Percentiles rank a stretch among this genome's conserved stretches.
phyloP scores from a whole-genome alignment of 768 basidiomycete genomes.

The Xerocomellus amylosporus region DNA sequence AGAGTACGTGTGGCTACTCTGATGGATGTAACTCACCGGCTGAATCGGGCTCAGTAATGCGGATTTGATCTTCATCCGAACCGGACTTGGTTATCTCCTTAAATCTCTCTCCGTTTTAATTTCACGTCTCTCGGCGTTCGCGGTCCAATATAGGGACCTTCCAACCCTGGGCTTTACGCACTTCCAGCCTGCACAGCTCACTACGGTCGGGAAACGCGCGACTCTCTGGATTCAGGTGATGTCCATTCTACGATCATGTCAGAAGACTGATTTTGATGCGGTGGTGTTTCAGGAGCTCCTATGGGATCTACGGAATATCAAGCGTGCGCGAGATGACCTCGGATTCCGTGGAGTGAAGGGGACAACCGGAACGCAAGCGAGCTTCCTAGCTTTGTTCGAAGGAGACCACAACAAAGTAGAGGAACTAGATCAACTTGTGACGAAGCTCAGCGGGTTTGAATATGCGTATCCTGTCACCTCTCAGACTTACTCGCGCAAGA shows the following conservation, averaged over 20 bases:
- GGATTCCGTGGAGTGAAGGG: conserved; percentile 99
- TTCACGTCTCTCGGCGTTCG: conserved; percentile 82
- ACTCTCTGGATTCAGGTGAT: conserved; percentile 92
- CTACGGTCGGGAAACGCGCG: conserved; percentile 95
- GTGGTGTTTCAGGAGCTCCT: conserved; percentile 65
- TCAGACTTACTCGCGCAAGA: conserved; percentile 97
- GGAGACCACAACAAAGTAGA: conserved; percentile 96
- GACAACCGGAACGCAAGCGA: conserved; percentile 98
- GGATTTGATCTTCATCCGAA: conserved; percentile 93
- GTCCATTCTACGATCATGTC: conserved; percentile 10
- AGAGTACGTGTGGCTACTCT: conserved; percentile 57
- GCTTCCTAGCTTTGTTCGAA: conserved; percentile 91
- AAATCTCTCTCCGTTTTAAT: conserved; percentile 89
- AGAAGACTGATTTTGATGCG: background rate
- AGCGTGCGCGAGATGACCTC: conserved; percentile 84
- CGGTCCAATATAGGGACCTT: conserved; percentile 78
- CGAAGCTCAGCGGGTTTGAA: conserved; percentile 85
- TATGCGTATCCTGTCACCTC: conserved; percentile 98
- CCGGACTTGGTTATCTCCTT: conserved; percentile 80
- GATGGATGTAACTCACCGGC: conserved; percentile 1
- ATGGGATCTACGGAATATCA: conserved; percentile 94
- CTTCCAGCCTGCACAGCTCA: conserved; percentile 97
- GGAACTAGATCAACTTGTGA: conserved; percentile 83
- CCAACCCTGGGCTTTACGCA: conserved; percentile 98
- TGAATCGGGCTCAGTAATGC: conserved; percentile 68